Evolutionary conservation across 495 filamentous ascomycete genomes (phyloP).

Genomic region (Penicillium pancosmium): DNA sequence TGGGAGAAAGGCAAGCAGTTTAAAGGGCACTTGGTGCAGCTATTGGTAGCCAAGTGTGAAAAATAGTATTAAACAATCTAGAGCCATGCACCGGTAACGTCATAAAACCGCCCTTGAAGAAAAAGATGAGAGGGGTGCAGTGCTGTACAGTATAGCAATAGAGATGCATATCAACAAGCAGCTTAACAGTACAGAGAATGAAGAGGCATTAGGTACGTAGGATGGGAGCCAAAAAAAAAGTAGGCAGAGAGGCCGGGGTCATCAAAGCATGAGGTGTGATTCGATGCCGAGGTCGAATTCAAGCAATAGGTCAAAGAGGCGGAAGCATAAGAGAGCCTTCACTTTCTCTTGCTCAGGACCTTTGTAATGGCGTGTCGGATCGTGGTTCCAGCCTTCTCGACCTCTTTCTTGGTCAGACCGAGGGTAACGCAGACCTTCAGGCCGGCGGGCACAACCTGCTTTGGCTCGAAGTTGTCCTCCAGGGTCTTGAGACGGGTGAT

Average conservation of each 20-base stretch:
- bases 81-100: constrained; percentile 25
- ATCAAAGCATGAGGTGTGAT: constrained; percentile 32
- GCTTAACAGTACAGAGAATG: constrained; percentile 28
- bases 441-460: constrained; percentile 69
- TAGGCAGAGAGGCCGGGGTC: constrained; percentile 20
- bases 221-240: constrained; percentile 10
- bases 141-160: constrained; percentile 32
- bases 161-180: constrained; percentile 32
- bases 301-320: constrained; percentile 6
- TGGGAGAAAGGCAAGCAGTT: constrained; percentile 1
- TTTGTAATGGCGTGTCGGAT: constrained; percentile 95
- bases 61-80: constrained; percentile 39
- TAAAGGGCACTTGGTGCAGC: constrained; percentile 13
- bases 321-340: constrained; percentile 6
- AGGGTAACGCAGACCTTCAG: constrained; percentile 90
- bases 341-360: constrained; percentile 64
- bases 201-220: constrained; percentile 32
- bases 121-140: constrained; percentile 12
- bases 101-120: constrained; percentile 16
- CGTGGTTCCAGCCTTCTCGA: constrained; percentile 85
- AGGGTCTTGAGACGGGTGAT: constrained; percentile 82
- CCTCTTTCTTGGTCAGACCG: constrained; percentile 88
- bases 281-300: constrained; percentile 12
- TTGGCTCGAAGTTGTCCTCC: constrained; percentile 64
- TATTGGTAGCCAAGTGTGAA: constrained; percentile 14